Evolutionary conservation across 495 filamentous ascomycete species (phyloP), one percentile per base, ranked within the genome.

Genomic region (Podospora bellae-mahoneyi): DNA sequence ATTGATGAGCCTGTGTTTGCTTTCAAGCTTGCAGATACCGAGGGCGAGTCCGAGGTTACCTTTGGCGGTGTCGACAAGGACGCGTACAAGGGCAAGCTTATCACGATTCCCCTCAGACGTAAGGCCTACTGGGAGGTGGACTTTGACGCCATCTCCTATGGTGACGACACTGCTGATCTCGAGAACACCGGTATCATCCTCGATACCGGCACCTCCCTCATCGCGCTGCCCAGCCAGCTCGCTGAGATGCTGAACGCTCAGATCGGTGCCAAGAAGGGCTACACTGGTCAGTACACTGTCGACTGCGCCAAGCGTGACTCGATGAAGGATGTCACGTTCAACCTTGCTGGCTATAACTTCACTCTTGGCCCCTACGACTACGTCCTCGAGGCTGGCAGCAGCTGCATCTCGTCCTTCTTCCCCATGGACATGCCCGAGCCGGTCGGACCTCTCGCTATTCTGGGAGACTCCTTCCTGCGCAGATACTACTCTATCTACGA

Each of bases 61-160:
- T 98, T 99, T 69, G 96, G 96, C 80, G 96, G 96, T 75, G 84
- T 97, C 66, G 89, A 98, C 80, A 82, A 93, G 79, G 81, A 83
- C 74, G 92, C 92, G 84, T 98, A 92, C 85, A 89, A 85, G 34
- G 96, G 96, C 72, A 89, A 97, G 80, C 84, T 99, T 74, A 92
- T 88, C 68, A 94, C 91, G 76, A 93, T 99, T 70, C 94, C 94
- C 61, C 87, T 99, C 70, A 89, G 95, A 77, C 92, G 96, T 75
- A 97, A 97, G 89, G 96, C 96, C 54, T 99, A 99, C 86, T 99
- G 96, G 96, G 96, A 99, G 85, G 94, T 98, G 28, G 93, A 98
- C 71, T 88, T 98, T 69, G 91, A 98, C 74, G 84, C 92, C 59
- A 94, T 99, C 81, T 87, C 88, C 60, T 94, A 97, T 69, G 96